These are phyloP conservation scores for Candida koratica DNA, from an alignment of 805 yeast genomes.

Conservation along the genomic window DNA sequence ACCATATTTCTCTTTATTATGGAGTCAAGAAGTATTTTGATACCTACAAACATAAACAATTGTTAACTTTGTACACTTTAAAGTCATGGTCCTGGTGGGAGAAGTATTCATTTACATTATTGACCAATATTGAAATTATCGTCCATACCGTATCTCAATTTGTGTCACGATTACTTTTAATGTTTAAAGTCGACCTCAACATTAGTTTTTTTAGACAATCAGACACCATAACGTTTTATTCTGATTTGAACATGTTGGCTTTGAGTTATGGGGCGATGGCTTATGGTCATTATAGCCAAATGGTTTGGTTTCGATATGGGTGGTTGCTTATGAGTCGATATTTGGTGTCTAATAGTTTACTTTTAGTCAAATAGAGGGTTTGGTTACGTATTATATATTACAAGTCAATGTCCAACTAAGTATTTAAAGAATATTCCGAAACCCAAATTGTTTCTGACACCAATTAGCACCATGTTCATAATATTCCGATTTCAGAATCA, in stretches of 20 bases:
- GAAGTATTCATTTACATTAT: slow-evolving; percentile 48
- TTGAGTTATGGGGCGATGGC: slow-evolving; percentile 68
- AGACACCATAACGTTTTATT: slow-evolving; percentile 35
- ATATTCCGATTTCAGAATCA: slow-evolving; percentile 75
- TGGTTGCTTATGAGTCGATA: slow-evolving; percentile 81
- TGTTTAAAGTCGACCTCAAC: slow-evolving; percentile 33
- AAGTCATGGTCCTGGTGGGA: slow-evolving; percentile 37
- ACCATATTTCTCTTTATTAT: slow-evolving; percentile 63
- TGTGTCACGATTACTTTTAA: slow-evolving; percentile 15
- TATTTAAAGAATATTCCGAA: slow-evolving; percentile 20
- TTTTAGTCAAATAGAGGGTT: slow-evolving; percentile 17
- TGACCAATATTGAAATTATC: slow-evolving; percentile 40
- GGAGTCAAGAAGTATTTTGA: slow-evolving; percentile 41
- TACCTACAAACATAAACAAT: slow-evolving; percentile 5
- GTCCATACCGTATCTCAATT: slow-evolving; percentile 34
- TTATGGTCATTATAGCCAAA: slow-evolving; percentile 78
- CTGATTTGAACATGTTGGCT: slow-evolving; percentile 38
- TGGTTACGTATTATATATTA: not conserved
- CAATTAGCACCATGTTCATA: slow-evolving; percentile 74
- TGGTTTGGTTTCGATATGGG: slow-evolving; percentile 92
- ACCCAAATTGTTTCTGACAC: slow-evolving; percentile 51
- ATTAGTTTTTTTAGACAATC: slow-evolving; percentile 32
- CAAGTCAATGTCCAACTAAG: not conserved
- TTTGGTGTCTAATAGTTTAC: slow-evolving; percentile 68
- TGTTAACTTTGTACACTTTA: slow-evolving; percentile 16